These are phyloP conservation scores for Boletus rufocinnamomeus DNA, from an alignment of 768 basidiomycete genomes.

Conservation along the genomic window DNA sequence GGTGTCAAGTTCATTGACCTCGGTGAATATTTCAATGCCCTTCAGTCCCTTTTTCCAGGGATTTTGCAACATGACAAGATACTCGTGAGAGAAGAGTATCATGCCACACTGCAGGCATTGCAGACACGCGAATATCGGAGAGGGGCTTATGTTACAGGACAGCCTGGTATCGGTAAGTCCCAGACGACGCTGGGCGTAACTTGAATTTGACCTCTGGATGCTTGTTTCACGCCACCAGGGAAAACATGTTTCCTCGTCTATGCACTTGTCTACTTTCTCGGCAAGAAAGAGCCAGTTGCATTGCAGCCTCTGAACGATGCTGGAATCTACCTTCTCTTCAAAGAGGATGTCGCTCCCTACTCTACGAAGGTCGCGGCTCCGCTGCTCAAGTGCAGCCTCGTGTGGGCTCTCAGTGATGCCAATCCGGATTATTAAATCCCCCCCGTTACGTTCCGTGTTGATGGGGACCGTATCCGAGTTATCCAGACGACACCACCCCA, in stretches of 20 bases:
- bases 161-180: background rate
- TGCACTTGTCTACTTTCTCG: background rate
- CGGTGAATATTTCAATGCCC: background rate
- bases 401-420: too few relatives aligned
- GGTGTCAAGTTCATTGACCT: background rate
- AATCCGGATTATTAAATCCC: too few relatives aligned
- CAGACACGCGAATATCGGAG: background rate
- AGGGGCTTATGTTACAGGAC: background rate
- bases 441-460: too few relatives aligned
- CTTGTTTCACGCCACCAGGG: background rate
- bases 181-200: background rate
- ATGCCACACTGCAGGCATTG: background rate
- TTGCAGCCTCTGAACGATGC: background rate
- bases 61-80: background rate
- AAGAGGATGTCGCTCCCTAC: fast-evolving
- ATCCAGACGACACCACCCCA: background rate
- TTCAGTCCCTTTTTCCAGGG: background rate
- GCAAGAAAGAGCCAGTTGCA: background rate
- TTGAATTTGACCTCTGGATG: too few relatives aligned
- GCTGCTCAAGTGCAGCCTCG: too few relatives aligned
- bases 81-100: background rate
- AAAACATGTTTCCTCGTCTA: slow-evolving; percentile 3
- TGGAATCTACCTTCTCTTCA: background rate
- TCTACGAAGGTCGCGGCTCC: too few relatives aligned
- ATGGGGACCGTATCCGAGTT: background rate